phyloP scores from a whole-genome alignment of 805 yeast species.

The Kodamaea sagamina region DNA sequence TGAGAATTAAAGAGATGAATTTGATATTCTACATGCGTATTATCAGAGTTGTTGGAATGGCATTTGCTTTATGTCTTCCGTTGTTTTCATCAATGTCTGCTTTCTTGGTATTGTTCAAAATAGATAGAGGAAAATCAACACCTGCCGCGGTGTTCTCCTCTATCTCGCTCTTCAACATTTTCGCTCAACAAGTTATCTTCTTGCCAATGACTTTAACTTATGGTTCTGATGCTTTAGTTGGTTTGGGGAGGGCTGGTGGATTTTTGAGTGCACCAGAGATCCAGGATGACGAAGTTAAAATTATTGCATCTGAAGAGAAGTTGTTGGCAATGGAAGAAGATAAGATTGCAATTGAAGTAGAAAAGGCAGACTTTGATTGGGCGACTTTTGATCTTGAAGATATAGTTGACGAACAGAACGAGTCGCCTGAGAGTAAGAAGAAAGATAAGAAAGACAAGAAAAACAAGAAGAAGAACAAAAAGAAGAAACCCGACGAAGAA shows the following conservation, averaged over 20 bases:
- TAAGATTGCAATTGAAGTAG: slow-evolving; percentile 48
- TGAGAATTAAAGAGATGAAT: slow-evolving; percentile 63
- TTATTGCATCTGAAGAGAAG: slow-evolving; percentile 28
- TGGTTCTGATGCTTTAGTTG: slow-evolving; percentile 66
- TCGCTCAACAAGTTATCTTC: slow-evolving; percentile 64
- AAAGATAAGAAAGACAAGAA: not conserved
- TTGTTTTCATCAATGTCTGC: slow-evolving; percentile 68
- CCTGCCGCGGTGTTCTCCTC: slow-evolving; percentile 74
- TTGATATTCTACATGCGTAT: slow-evolving; percentile 64
- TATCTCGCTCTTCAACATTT: slow-evolving; percentile 62
- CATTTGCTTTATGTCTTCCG: slow-evolving; percentile 68
- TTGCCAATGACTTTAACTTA: slow-evolving; percentile 71
- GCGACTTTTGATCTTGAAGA: slow-evolving; percentile 33
- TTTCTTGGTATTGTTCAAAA: slow-evolving; percentile 41
- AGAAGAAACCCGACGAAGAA: not conserved
- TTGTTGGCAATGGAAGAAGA: slow-evolving; percentile 26
- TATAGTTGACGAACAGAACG: slow-evolving; percentile 18
- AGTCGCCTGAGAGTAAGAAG: not conserved
- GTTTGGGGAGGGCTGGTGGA: slow-evolving; percentile 57
- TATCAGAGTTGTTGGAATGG: slow-evolving; percentile 59
- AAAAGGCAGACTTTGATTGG: slow-evolving; percentile 68
- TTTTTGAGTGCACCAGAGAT: slow-evolving; percentile 48
- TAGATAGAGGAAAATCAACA: slow-evolving; percentile 33
- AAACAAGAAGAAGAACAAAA: not conserved
- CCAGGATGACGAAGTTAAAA: slow-evolving; percentile 27